Conservation (phyloP, 129 eudicot genomes). For the Silybum marianum region DNA sequence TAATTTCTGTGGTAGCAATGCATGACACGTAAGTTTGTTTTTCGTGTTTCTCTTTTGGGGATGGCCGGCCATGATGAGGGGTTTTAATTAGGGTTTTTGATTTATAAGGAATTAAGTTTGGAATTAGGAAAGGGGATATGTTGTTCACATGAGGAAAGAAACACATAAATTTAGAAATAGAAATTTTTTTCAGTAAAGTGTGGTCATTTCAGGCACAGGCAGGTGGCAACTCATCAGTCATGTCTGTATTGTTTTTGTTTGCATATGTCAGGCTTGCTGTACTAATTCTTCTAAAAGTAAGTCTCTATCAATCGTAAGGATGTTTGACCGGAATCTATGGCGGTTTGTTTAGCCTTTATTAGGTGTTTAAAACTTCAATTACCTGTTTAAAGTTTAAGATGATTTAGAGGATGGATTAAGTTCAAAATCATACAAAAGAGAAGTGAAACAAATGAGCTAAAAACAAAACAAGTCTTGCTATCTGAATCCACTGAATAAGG, state of each 20-base stretch:
- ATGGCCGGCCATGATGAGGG: background rate
- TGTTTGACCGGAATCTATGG: background rate
- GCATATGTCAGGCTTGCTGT: background rate
- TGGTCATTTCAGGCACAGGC: conserved; percentile 9
- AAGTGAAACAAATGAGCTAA: background rate
- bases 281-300: background rate
- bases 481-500: too few relatives aligned
- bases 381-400: background rate
- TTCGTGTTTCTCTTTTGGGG: background rate
- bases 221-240: background rate
- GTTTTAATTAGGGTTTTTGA: conserved; percentile 1
- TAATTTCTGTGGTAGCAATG: background rate
- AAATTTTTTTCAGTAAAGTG: background rate
- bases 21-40: background rate
- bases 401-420: background rate
- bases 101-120: background rate
- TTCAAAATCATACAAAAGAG: background rate
- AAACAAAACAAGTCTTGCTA: background rate
- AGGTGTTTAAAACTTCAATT: background rate
- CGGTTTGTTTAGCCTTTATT: background rate
- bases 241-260: background rate
- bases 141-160: background rate
- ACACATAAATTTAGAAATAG: background rate
- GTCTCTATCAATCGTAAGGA: background rate
- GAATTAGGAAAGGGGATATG: background rate